phyloP scores from a whole-genome alignment of 1,139 yeast genomes.

The Maudiozyma humilis region DNA sequence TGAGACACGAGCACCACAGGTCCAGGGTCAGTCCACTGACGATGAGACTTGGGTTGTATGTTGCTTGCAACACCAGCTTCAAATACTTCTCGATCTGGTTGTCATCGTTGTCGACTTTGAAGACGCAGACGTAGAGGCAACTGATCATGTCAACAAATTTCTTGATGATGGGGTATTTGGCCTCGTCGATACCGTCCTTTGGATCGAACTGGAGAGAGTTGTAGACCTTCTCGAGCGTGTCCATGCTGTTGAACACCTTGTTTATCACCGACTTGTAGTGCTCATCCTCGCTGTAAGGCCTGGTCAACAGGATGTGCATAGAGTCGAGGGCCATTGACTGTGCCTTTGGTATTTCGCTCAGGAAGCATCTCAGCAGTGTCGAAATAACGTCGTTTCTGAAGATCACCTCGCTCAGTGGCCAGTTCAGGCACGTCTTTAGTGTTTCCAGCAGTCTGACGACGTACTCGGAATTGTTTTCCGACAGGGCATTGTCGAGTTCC shows the following conservation, averaged over 20 bases:
- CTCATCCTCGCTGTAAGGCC: constrained; percentile 59
- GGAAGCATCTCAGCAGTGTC: constrained; percentile 55
- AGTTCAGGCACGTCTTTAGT: constrained; percentile 79
- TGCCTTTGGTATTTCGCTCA: constrained; percentile 54
- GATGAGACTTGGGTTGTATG: constrained; percentile 78
- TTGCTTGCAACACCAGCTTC: constrained; percentile 67
- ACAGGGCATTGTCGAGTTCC: constrained; percentile 48
- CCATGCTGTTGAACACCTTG: constrained; percentile 68
- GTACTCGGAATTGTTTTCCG: constrained; percentile 37
- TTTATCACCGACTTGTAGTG: constrained; percentile 80
- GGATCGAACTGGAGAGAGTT: constrained; percentile 56
- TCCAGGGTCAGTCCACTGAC: constrained; percentile 85
- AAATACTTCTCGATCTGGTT: constrained; percentile 45
- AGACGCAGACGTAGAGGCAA: constrained; percentile 58
- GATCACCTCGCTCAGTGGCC: constrained; percentile 78
- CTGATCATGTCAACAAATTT: constrained; percentile 92
- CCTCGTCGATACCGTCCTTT: constrained; percentile 68
- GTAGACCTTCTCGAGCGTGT: constrained; percentile 58
- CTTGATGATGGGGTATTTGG: constrained; percentile 67
- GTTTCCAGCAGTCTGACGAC: constrained; percentile 70
- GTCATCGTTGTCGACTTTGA: constrained; percentile 27
- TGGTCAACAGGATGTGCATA: constrained; percentile 76
- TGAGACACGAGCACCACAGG: constrained; percentile 85
- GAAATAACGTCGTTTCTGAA: constrained; percentile 59
- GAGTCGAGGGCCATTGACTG: constrained; percentile 86